Evolutionary conservation across 2,329 filamentous ascomycete species (phyloP).

Genomic region (Claviceps citrina): DNA sequence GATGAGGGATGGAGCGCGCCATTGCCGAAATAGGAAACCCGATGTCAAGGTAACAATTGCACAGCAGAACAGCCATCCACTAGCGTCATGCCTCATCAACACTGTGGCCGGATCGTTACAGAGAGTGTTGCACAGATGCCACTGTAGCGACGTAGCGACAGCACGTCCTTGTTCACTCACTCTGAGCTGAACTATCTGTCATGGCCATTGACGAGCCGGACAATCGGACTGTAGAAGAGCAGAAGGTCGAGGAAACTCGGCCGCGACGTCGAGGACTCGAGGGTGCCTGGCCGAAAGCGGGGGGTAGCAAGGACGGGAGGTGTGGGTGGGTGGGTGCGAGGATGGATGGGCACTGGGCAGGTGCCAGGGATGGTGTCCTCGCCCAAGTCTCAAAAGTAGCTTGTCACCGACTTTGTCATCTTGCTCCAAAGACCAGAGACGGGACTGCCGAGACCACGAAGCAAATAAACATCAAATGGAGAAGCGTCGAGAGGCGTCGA

Average conservation of each 20-base stretch:
- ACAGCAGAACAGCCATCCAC: background rate
- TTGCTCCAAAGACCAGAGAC: background rate
- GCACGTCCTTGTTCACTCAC: background rate
- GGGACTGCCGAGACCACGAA: too few species aligned
- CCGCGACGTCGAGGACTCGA: background rate
- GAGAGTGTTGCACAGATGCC: background rate
- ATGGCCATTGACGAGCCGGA: background rate
- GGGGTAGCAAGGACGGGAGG: too few species aligned
- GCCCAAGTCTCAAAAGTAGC: background rate
- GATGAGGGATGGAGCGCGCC: background rate
- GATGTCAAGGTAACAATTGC: background rate
- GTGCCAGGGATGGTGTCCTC: constrained; percentile 1
- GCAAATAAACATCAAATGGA: too few species aligned
- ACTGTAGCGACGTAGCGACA: background rate
- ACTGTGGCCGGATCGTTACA: background rate
- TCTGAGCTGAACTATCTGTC: background rate
- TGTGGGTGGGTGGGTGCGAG: background rate
- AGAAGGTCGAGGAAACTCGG: background rate
- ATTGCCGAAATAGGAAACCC: constrained; percentile 3
- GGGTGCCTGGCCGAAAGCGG: background rate
- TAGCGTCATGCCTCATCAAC: background rate
- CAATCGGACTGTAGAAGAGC: background rate
- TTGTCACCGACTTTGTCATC: constrained; percentile 2
- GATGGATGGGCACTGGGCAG: background rate
- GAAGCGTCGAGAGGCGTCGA: too few species aligned